Evolutionary conservation across 129 eudicot genomes (phyloP).

Genomic region (Pittosporum tobira): DNA sequence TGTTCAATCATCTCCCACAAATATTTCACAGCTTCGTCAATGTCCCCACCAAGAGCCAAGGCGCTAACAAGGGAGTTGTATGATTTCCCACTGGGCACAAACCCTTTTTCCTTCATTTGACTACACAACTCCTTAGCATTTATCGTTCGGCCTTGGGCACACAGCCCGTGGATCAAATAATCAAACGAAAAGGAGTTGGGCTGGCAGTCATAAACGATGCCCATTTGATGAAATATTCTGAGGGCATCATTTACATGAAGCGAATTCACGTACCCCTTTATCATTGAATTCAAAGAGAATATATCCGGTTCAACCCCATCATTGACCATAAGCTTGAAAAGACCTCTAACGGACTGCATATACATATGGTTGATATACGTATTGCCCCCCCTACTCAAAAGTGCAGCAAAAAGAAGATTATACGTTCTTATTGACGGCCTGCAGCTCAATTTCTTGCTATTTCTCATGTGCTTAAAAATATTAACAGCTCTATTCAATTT

Average conservation of each 20-base stretch:
- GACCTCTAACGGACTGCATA: constrained; percentile 64
- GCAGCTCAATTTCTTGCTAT: constrained; percentile 40
- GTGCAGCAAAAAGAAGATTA: constrained; percentile 65
- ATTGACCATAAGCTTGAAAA: constrained; percentile 81
- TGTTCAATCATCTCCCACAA: constrained; percentile 71
- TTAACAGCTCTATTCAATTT: constrained; percentile 62
- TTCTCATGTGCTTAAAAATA: constrained; percentile 69
- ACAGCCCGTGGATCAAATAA: constrained; percentile 77
- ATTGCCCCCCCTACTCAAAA: constrained; percentile 60
- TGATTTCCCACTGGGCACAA: constrained; percentile 67
- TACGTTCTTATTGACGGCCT: constrained; percentile 75
- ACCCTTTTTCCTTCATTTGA: constrained; percentile 73
- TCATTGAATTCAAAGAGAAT: constrained; percentile 70
- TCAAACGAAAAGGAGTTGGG: constrained; percentile 69
- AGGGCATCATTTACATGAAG: constrained; percentile 81
- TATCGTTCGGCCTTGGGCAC: constrained; percentile 75
- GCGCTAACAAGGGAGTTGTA: constrained; percentile 80
- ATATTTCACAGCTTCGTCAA: constrained; percentile 49
- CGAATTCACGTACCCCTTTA: constrained; percentile 80
- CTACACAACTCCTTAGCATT: constrained; percentile 68
- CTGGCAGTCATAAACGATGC: constrained; percentile 52
- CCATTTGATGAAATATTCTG: constrained; percentile 89
- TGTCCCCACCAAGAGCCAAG: constrained; percentile 68
- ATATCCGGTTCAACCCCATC: constrained; percentile 81
- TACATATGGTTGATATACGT: constrained; percentile 64